These are phyloP conservation scores for Scutellaria galericulata DNA, from an alignment of 257 asterid species.

Conservation along the genomic window DNA sequence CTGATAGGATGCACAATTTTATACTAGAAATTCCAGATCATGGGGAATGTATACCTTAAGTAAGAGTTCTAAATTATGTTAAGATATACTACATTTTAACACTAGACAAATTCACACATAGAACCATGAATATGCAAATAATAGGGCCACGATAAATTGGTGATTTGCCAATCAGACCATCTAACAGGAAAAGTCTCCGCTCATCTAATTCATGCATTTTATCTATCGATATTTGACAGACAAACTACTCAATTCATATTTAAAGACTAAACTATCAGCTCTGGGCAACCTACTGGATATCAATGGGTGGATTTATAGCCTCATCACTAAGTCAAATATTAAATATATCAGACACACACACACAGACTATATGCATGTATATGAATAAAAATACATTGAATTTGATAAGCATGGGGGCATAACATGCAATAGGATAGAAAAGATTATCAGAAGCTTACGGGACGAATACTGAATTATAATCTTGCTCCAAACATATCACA, in stretches of 20 bases:
- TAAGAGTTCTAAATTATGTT: neutral
- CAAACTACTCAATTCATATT: neutral
- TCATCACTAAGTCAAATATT: constrained; percentile 9
- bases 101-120: neutral
- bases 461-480: constrained; percentile 90
- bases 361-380: neutral
- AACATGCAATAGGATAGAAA: neutral
- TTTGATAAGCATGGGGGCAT: neutral
- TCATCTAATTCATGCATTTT: too few species aligned
- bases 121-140: neutral
- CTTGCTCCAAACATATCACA: constrained; percentile 96
- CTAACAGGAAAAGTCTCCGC: neutral
- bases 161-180: neutral
- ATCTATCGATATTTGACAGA: neutral
- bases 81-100: neutral
- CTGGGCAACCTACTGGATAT: neutral
- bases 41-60: neutral
- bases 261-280: constrained; percentile 1
- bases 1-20: neutral
- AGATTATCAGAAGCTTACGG: constrained; percentile 65
- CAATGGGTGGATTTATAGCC: neutral
- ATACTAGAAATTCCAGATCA: neutral
- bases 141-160: neutral
- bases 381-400: neutral
- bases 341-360: neutral